These are phyloP conservation scores for Hordeum vulgare DNA, from an alignment of 176 grass and related monocot genomes.

Conservation along the genomic window DNA sequence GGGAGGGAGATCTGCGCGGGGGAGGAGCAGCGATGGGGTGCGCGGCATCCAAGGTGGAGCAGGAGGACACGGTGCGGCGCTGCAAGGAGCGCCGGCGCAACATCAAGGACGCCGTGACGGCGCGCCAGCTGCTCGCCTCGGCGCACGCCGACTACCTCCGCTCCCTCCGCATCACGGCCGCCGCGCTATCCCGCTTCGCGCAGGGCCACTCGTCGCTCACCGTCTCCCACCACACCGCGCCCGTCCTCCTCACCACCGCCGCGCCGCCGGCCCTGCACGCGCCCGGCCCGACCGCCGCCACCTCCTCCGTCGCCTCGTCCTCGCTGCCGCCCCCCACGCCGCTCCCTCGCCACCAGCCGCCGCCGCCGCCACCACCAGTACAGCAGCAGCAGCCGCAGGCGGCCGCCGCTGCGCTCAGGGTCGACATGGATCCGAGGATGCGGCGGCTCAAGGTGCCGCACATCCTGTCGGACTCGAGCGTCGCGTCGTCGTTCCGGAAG, in stretches of 20 bases:
- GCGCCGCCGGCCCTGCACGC: neutral
- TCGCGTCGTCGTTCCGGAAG: slow-evolving; percentile 49
- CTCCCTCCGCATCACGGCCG: slow-evolving; percentile 64
- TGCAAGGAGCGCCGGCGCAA: slow-evolving; percentile 95
- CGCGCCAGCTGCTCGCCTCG: slow-evolving; percentile 83
- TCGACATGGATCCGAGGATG: slow-evolving; percentile 11
- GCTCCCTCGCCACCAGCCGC: slow-evolving; percentile 27
- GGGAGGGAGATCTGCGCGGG: neutral
- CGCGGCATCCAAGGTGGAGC: slow-evolving; percentile 80
- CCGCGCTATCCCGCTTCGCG: slow-evolving; percentile 78
- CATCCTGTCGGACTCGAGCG: slow-evolving; percentile 49
- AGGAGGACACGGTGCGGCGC: slow-evolving; percentile 93
- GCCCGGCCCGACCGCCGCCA: neutral
- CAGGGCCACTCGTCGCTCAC: slow-evolving; percentile 68
- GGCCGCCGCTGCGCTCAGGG: slow-evolving; percentile 14
- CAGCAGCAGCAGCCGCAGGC: neutral
- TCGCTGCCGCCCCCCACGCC: slow-evolving; percentile 23
- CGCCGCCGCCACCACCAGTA: neutral
- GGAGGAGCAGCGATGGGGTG: slow-evolving; percentile 61
- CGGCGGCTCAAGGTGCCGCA: slow-evolving; percentile 54
- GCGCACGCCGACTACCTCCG: slow-evolving; percentile 91
- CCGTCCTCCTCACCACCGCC: slow-evolving; percentile 60
- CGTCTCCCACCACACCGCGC: slow-evolving; percentile 77
- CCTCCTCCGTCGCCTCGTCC: slow-evolving; percentile 14
- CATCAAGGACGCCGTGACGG: slow-evolving; percentile 78